A percentile compares a stretch with the other conserved stretches of the same genome.
Conservation (phyloP, 2,329 filamentous ascomycete genomes). For the Penicillium oxalicum region DNA sequence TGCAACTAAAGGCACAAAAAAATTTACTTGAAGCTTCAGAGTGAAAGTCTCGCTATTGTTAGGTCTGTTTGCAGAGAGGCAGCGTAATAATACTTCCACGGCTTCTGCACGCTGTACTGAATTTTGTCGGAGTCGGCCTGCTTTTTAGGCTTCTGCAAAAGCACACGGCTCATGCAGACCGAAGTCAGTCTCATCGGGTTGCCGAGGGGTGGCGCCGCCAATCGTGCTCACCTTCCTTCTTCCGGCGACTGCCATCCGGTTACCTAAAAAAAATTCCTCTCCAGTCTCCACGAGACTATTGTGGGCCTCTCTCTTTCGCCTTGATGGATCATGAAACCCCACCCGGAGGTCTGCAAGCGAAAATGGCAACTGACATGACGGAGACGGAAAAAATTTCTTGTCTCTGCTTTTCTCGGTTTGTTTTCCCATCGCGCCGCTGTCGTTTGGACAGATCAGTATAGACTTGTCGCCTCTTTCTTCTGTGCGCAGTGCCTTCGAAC, state of each 20-base stretch:
- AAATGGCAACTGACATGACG: constrained; percentile 12
- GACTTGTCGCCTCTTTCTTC: not conserved
- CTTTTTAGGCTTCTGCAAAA: not conserved
- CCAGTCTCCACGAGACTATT: constrained; percentile 9
- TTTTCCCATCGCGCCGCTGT: not conserved
- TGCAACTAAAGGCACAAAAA: no score
- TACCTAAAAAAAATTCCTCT: constrained; percentile 19
- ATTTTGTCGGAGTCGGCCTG: not conserved
- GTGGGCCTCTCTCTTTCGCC: constrained; percentile 3
- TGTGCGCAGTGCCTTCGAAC: not conserved
- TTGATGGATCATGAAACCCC: constrained; percentile 3
- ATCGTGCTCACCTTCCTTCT: constrained; percentile 8
- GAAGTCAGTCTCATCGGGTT: not conserved
- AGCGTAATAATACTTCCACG: no score
- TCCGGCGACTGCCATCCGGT: constrained; percentile 1
- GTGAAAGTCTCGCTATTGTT: no score
- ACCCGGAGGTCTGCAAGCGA: constrained; percentile 9
- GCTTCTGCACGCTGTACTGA: no score
- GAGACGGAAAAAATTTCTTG: constrained; percentile 7
- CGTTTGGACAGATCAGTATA: not conserved
- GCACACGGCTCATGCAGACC: not conserved
- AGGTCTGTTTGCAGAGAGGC: no score
- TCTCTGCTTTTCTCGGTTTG: not conserved
- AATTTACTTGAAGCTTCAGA: no score
- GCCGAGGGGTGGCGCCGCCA: not conserved